phyloP scores from a whole-genome alignment of 306 rosid genomes.

The Prunus campanulata region DNA sequence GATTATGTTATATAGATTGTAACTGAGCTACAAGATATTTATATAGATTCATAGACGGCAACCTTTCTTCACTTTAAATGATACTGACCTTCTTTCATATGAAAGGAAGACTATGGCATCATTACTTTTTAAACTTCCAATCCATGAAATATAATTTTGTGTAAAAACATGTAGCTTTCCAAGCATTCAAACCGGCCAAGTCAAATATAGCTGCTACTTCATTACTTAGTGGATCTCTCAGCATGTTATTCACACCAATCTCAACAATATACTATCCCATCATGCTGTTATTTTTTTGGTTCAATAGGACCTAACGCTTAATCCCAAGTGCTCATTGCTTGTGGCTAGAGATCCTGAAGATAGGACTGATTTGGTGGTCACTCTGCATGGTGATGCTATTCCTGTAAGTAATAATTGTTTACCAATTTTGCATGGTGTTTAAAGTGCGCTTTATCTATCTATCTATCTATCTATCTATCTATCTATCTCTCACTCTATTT shows the following conservation, averaged over 20 bases:
- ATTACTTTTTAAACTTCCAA: background rate
- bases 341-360: constrained; percentile 90
- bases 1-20: background rate
- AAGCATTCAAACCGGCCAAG: background rate
- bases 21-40: background rate
- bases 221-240: background rate
- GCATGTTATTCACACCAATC: background rate
- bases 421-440: background rate
- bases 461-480: background rate
- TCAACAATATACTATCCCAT: background rate
- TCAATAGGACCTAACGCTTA: constrained; percentile 63
- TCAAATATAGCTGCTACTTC: background rate
- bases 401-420: constrained; percentile 52
- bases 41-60: background rate
- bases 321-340: constrained; percentile 84
- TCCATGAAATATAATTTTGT: background rate
- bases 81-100: background rate
- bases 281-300: background rate
- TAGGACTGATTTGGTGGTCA: constrained; percentile 83
- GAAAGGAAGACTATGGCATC: background rate
- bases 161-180: background rate
- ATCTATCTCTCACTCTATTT: background rate
- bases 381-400: constrained; percentile 80
- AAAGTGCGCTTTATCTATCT: constrained; percentile 7
- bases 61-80: background rate